Conservation (phyloP, 495 filamentous ascomycete genomes). For the Penicillium longicatenatum region DNA sequence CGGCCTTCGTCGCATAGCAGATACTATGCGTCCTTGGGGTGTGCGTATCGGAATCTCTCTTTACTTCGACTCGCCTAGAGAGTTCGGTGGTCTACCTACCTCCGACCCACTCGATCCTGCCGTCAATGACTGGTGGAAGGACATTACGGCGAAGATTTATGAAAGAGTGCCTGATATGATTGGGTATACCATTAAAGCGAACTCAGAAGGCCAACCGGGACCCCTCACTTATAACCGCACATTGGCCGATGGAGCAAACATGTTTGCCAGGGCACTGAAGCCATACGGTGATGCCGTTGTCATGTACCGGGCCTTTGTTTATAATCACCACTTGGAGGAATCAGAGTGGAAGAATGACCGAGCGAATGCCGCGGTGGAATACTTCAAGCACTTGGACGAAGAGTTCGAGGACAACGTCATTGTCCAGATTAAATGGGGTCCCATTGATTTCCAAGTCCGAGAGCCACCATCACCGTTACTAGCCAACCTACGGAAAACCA, state of each 20-base stretch:
- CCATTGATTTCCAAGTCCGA: constrained; percentile 76
- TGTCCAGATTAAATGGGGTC: constrained; percentile 73
- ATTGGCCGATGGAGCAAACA: constrained; percentile 66
- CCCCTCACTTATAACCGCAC: constrained; percentile 71
- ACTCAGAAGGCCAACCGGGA: constrained; percentile 74
- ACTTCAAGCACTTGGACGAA: constrained; percentile 64
- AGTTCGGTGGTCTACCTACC: constrained; percentile 55
- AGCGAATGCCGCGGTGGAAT: constrained; percentile 68
- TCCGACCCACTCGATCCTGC: constrained; percentile 64
- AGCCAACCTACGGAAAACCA: constrained; percentile 60
- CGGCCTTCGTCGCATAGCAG: constrained; percentile 62
- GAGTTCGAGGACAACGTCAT: constrained; percentile 71
- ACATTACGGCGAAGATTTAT: constrained; percentile 61
- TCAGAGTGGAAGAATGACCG: constrained; percentile 65
- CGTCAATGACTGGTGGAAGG: constrained; percentile 64
- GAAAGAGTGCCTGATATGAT: constrained; percentile 63
- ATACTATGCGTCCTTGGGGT: constrained; percentile 67
- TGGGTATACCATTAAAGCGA: constrained; percentile 72
- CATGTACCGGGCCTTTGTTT: constrained; percentile 76
- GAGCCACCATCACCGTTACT: constrained; percentile 72
- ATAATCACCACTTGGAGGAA: constrained; percentile 58
- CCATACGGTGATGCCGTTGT: constrained; percentile 63
- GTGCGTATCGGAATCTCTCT: constrained; percentile 66
- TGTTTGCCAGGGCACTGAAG: constrained; percentile 63
- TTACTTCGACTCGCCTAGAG: constrained; percentile 66